Base-by-base conservation (phyloP, 2,329 filamentous ascomycete species). In the Sclerotinia nivalis region DNA sequence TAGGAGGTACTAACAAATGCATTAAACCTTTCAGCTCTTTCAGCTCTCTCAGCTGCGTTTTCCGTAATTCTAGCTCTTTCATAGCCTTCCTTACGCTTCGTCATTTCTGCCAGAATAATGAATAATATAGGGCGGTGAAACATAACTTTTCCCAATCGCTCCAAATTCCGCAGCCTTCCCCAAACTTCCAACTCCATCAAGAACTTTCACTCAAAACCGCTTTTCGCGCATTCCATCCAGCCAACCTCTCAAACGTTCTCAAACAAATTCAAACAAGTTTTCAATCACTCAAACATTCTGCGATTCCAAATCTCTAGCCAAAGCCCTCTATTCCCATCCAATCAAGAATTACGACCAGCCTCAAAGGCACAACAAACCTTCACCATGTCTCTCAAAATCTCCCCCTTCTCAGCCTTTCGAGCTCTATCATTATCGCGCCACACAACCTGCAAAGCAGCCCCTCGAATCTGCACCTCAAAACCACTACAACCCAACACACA, bases 301-400 rank as follows among this genome's bases (percentile, higher is more conserved):
- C 34, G 12, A 43, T 18, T 43, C 34, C 1, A 37, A 0, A 25
- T 59, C 56, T 43, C 4, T 22, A n/a, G 5, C n/a, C 20, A 28
- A n/a, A 10, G 47, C 18, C 47, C 45, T 49, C 13, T 3, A 13
- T 66, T 55, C 25, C 10, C 15, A n/a, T 15, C 22, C n/a, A 31
- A 28, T 13, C 10, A 47, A 66, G 20, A 34, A 12, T 22, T n/a
- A 45, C 13, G 13, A 58, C 20, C 20, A 34, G 25, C 20, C 15
- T 18, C 25, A 7, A 40, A 10, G 22, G 13, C 31, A 22, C 7
- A 20, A 49, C 18, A 4, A 67, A 58, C 1, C 43, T 28, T 15
- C 34, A 69, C 40, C 13, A 69, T 69, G 67, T 37, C 59, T 7
- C 37, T 28, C 49, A 69, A 34, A 65, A 18, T 52, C 47, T 45